Percentiles rank a stretch among this genome's conserved stretches.
phyloP scores from a whole-genome alignment of 176 grass and related monocot species.

The Aegilops speltoides region DNA sequence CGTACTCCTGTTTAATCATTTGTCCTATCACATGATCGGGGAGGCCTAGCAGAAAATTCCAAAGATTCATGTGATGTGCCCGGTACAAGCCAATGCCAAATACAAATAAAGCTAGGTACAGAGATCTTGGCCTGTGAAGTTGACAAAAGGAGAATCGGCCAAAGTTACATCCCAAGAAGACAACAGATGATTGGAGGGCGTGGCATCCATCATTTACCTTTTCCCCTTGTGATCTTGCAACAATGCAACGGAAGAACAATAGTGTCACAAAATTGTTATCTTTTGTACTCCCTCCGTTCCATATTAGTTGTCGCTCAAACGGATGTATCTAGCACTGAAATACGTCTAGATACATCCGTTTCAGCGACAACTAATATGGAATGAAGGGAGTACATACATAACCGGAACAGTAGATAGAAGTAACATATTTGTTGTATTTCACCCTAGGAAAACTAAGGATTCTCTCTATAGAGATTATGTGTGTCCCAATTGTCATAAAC shows the following conservation, averaged over 20 bases:
- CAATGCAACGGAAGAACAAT: neutral
- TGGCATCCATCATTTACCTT: neutral
- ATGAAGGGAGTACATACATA: neutral
- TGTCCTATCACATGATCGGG: conserved; percentile 28
- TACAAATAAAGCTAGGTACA: neutral
- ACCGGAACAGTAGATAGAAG: too few relatives aligned
- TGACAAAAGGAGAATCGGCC: neutral
- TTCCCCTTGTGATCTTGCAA: neutral
- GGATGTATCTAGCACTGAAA: too few relatives aligned
- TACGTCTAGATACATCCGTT: too few relatives aligned
- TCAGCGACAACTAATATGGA: too few relatives aligned
- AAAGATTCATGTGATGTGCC: conserved; percentile 33
- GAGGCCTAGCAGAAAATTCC: conserved; percentile 7
- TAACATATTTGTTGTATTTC: too few relatives aligned
- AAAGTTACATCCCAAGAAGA: neutral
- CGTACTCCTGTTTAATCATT: conserved; percentile 36
- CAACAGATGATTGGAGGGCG: neutral
- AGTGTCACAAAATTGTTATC: neutral
- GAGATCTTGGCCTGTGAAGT: conserved; percentile 3
- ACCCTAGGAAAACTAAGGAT: too few relatives aligned
- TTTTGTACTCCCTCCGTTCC: neutral
- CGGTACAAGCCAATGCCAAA: neutral
- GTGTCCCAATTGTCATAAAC: too few relatives aligned
- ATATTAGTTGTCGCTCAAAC: too few relatives aligned
- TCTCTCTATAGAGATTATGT: too few relatives aligned